A percentile compares a stretch with the other conserved stretches of the same genome.
Evolutionary conservation across 495 filamentous ascomycete species (phyloP).

Genomic region (Aspergillus ellipticus): DNA sequence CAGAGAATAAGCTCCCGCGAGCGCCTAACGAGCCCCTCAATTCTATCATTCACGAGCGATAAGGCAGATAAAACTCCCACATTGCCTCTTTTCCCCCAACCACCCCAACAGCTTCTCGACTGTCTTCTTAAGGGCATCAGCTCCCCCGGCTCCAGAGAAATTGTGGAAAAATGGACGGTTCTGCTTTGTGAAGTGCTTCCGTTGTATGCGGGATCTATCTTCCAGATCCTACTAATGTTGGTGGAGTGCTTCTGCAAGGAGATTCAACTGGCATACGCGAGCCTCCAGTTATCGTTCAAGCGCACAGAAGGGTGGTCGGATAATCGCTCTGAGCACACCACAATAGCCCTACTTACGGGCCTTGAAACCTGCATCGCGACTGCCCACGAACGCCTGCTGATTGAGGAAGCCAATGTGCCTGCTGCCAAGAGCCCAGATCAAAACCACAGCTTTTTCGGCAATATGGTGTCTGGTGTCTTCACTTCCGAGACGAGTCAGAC

Average conservation of each 20-base stretch:
- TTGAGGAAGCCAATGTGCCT: constrained; percentile 66
- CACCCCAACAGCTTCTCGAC: constrained; percentile 73
- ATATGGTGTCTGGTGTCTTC: constrained; percentile 94
- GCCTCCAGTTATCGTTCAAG: constrained; percentile 49
- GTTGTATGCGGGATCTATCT: constrained; percentile 75
- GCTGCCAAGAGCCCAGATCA: constrained; percentile 76
- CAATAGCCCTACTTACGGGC: constrained; percentile 76
- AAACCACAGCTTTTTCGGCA: constrained; percentile 88
- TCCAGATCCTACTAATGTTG: constrained; percentile 83
- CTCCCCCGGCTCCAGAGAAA: constrained; percentile 65
- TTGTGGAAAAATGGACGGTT: constrained; percentile 85
- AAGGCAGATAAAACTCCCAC: constrained; percentile 38
- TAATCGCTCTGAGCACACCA: constrained; percentile 43
- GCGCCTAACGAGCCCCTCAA: constrained; percentile 41
- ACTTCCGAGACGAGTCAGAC: constrained; percentile 70
- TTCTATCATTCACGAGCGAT: constrained; percentile 47
- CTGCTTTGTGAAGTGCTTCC: constrained; percentile 85
- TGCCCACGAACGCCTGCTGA: constrained; percentile 77
- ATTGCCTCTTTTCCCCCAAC: constrained; percentile 38
- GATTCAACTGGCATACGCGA: constrained; percentile 64
- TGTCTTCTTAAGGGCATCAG: constrained; percentile 81
- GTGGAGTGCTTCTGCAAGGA: constrained; percentile 84
- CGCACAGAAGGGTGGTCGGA: constrained; percentile 42
- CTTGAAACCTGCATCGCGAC: constrained; percentile 85
- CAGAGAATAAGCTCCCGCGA: constrained; percentile 45